phyloP scores from a whole-genome alignment of 768 basidiomycete genomes.

The Pholiota conissans region DNA sequence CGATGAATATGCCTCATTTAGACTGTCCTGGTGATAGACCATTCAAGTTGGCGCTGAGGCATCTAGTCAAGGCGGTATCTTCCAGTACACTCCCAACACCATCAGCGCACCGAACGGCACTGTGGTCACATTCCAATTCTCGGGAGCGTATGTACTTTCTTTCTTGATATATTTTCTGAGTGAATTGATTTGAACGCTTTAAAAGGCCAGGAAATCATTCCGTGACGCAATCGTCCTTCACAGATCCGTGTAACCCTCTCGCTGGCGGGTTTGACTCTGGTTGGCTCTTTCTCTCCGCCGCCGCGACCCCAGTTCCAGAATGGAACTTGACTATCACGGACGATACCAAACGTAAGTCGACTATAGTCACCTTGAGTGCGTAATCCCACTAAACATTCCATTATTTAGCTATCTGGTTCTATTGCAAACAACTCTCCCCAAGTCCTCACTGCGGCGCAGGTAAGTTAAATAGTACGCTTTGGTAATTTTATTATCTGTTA shows the following conservation, averaged over 20 bases:
- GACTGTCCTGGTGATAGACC: constrained; percentile 13
- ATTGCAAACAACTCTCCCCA: constrained; percentile 49
- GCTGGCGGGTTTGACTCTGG: constrained; percentile 57
- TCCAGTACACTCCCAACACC: constrained; percentile 45
- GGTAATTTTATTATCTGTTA: too few relatives aligned
- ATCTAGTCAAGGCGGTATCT: constrained; percentile 32
- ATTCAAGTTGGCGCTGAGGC: constrained; percentile 39
- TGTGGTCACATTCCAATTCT: constrained; percentile 50
- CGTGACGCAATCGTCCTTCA: constrained; percentile 51
- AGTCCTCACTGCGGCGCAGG: constrained; percentile 40
- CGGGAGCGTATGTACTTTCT: constrained; percentile 38
- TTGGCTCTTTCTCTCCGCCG: constrained; percentile 42
- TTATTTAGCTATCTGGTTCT: constrained; percentile 53
- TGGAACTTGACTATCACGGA: constrained; percentile 56
- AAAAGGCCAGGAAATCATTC: constrained; percentile 56
- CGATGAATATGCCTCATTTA: too few relatives aligned
- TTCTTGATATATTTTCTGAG: too few relatives aligned
- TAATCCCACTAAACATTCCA: constrained; percentile 7
- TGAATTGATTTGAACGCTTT: too few relatives aligned
- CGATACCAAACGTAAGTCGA: constrained; percentile 40
- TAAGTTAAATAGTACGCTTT: too few relatives aligned
- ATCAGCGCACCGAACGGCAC: constrained; percentile 44
- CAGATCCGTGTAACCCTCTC: constrained; percentile 43
- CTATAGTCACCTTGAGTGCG: too few relatives aligned
- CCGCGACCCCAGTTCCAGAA: constrained; percentile 22